Base-by-base conservation (phyloP, 257 asterid genomes). In the Capsicum baccatum region DNA sequence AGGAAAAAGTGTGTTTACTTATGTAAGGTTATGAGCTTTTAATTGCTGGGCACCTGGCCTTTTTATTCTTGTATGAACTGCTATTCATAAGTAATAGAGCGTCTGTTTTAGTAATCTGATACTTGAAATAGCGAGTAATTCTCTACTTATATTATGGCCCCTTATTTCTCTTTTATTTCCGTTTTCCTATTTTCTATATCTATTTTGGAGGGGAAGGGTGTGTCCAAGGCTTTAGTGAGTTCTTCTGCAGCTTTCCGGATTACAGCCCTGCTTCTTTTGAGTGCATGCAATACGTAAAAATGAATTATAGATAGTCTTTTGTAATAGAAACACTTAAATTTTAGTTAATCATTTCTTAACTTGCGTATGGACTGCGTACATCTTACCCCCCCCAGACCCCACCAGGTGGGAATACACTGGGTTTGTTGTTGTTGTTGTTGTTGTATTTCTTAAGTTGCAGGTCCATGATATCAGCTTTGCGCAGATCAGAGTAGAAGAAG, bases 271-370 rank as follows among this genome's bases (percentile, higher is more conserved):
- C 17, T 47, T 71, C 39, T 47, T 47, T 71, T 71, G 79, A 71
- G 79, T 71, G 39, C 44, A 74, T 74, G 80, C 60, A 74, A 48
- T 74, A 74, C 79, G 26, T n/a, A 44, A 47, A 71, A 71, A 78
- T 50, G 82, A 78, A 54, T 33, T 54, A 76, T 5, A 15, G 64
- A 78, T 35, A 14, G 64, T 54, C 64, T 54, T 78, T 33, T 12
- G 6, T 56, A 54, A 48, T 26, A 54, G 33, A 14, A 54, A 21
- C 21, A 21, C 21, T 21, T 74, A 62, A 74, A 74, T 74, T 26
- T 78, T 48, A 78, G 82, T 15, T 57, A 33, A 78, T 9, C 82
- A 54, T 54, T 54, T 8, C 16, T 78, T 39, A 54, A 64, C 26
- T 78, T 4, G n/a, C n/a, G n/a, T n/a, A n/a, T n/a, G n/a, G n/a